Evolutionary conservation across 1,139 yeast species (phyloP).

Genomic region (Geotrichum fermentans): DNA sequence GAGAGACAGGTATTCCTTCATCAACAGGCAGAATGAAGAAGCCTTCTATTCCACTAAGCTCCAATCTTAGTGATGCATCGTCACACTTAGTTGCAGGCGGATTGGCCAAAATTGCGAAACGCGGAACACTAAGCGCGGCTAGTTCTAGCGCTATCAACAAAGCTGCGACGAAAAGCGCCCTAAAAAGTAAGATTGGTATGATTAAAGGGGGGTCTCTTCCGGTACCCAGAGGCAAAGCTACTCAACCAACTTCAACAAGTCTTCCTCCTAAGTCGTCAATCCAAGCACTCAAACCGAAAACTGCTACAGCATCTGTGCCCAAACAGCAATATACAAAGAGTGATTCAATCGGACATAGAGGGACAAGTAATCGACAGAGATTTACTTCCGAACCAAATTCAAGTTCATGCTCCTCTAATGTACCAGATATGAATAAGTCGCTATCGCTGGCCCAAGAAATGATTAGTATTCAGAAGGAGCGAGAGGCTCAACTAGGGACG

Average conservation of each 20-base stretch:
- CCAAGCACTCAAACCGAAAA: background rate
- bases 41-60: background rate
- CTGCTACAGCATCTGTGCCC: background rate
- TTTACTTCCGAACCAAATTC: too few relatives aligned
- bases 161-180: background rate
- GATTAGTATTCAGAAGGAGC: constrained; percentile 12
- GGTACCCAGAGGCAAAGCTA: too few relatives aligned
- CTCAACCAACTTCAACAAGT: background rate
- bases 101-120: background rate
- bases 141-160: background rate
- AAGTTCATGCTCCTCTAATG: too few relatives aligned
- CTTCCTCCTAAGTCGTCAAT: background rate
- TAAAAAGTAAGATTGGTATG: too few relatives aligned
- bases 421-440: constrained; percentile 3
- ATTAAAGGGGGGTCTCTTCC: too few relatives aligned
- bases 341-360: too few relatives aligned
- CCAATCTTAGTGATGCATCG: background rate
- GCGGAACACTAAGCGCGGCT: constrained; percentile 1
- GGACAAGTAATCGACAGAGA: too few relatives aligned
- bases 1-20: background rate
- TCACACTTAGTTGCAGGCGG: background rate
- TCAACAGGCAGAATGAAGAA: background rate
- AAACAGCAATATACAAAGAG: too few relatives aligned
- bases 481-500: constrained; percentile 14
- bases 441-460: constrained; percentile 16